Percentiles rank a stretch among this genome's conserved stretches.
Conservation (phyloP, 1,284 basidiomycete species). For the Sanghuangporus sanghuang region DNA sequence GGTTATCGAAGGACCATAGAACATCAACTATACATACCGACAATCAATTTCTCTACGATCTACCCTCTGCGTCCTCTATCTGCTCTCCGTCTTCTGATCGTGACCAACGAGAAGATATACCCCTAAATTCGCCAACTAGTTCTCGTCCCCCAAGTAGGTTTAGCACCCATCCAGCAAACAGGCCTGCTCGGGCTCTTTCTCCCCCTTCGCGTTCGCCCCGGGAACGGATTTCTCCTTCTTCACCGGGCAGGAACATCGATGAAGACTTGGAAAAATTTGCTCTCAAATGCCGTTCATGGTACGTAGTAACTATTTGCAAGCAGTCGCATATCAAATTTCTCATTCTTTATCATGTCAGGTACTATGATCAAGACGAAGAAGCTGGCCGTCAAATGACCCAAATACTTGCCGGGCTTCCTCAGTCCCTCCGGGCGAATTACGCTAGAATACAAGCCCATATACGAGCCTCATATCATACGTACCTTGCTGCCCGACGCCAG, state of each 20-base stretch:
- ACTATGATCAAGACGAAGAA: slow-evolving; percentile 70
- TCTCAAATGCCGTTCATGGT: slow-evolving; percentile 70
- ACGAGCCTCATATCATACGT: slow-evolving; percentile 69
- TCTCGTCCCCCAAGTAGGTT: slow-evolving; percentile 45
- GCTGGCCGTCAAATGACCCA: slow-evolving; percentile 73
- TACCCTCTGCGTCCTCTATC: slow-evolving; percentile 53
- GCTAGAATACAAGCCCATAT: slow-evolving; percentile 72
- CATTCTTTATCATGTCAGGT: slow-evolving; percentile 40
- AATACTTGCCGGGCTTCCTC: slow-evolving; percentile 66
- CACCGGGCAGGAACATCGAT: slow-evolving; percentile 44
- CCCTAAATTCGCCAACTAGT: slow-evolving; percentile 57
- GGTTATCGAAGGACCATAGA: slow-evolving; percentile 39
- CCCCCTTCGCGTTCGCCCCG: slow-evolving; percentile 47
- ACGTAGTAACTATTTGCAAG: slow-evolving; percentile 19
- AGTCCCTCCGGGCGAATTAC: slow-evolving; percentile 71
- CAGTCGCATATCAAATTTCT: slow-evolving; percentile 9
- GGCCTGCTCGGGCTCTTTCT: slow-evolving; percentile 13
- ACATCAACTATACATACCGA: slow-evolving; percentile 37
- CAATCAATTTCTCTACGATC: slow-evolving; percentile 63
- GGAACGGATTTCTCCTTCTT: slow-evolving; percentile 61
- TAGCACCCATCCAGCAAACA: slow-evolving; percentile 31
- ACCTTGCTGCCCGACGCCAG: slow-evolving; percentile 58
- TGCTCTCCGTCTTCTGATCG: slow-evolving; percentile 44
- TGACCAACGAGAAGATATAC: slow-evolving; percentile 33
- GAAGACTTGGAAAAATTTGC: slow-evolving; percentile 70